Evolutionary conservation across 2,329 filamentous ascomycete species (phyloP), one percentile per base, ranked within the genome.

Genomic region (Emergomyces africanus): DNA sequence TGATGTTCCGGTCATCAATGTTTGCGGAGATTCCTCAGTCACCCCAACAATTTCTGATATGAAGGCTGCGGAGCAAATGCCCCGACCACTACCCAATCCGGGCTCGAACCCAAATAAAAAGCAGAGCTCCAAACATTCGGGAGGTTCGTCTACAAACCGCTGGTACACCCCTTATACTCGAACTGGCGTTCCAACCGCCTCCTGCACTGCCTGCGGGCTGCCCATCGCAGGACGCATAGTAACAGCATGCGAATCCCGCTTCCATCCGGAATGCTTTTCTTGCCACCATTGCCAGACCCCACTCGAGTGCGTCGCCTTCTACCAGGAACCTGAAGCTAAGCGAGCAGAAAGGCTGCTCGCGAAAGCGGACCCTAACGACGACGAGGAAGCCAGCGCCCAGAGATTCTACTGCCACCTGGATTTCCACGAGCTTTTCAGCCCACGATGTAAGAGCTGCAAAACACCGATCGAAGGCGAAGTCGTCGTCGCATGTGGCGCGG

Each of bases 401-500:
- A 85, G 92, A 12, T 97, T 97, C 80, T 99, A 88, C 77, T 99
- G 94, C 74, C 92, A 97, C 71, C 82, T 99, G n/a, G 94, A 99
- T 77, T 99, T 91, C 83, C 94, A 99, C 73, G 94, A 99, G 74
- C 78, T 88, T 58, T 99, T 89, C 74, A 90, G 88, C 37, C 94
- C 94, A 4, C 85, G 90, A 48, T 99, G 94, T 80, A 94, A 94
- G 75, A 90, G 89, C 72, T 99, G 94, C 81, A 90, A 88, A 72
- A 99, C 94, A 8, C 92, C 94, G 3, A 99, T 99, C 68, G 85
- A 97, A 65, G 91, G 91, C 48, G 91, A 97, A 74, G 90, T 97
- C 65, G 86, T 96, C 37, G 86, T 96, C 15, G 94, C 94, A 1
- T 89, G 95, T 59, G 94, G 94, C 0, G 83, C 86, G n/a, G 90